Conservation (phyloP, 805 yeast species). For the Candida insectorum region DNA sequence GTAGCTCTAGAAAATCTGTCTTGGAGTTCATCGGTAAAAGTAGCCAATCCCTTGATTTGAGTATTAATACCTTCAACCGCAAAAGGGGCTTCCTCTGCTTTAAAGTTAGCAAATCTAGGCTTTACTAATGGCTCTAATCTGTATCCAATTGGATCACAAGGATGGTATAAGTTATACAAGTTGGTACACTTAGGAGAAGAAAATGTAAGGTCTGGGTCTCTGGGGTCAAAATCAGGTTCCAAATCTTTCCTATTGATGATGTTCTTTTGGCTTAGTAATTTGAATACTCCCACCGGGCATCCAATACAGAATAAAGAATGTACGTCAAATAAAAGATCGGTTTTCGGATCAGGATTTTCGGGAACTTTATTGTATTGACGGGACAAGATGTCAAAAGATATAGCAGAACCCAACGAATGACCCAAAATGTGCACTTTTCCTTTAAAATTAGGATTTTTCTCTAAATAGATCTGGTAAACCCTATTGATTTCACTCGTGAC, state of each 20-base stretch:
- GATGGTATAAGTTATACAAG: slow-evolving; percentile 80
- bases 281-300: slow-evolving; percentile 86
- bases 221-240: slow-evolving; percentile 20
- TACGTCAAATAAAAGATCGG: slow-evolving; percentile 63
- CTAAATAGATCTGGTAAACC: slow-evolving; percentile 54
- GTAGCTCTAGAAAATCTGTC: slow-evolving; percentile 34
- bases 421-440: slow-evolving; percentile 84
- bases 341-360: slow-evolving; percentile 23
- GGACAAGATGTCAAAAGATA: slow-evolving; percentile 70
- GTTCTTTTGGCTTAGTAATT: slow-evolving; percentile 62
- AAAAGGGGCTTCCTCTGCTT: slow-evolving; percentile 59
- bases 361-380: slow-evolving; percentile 38
- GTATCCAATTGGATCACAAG: slow-evolving; percentile 89
- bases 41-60: slow-evolving; percentile 41
- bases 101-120: slow-evolving; percentile 43
- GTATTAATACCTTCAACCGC: slow-evolving; percentile 51
- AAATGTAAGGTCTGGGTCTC: slow-evolving; percentile 12
- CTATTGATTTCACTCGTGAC: slow-evolving; percentile 65
- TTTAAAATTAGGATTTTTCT: slow-evolving; percentile 66
- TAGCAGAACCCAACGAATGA: slow-evolving; percentile 89
- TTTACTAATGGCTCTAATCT: slow-evolving; percentile 81
- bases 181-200: slow-evolving; percentile 59
- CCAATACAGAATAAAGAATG: slow-evolving; percentile 79
- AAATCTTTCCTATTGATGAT: slow-evolving; percentile 42
- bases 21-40: slow-evolving; percentile 34